Conservation (phyloP, 305 asterid species). For the Striga hermonthica region DNA sequence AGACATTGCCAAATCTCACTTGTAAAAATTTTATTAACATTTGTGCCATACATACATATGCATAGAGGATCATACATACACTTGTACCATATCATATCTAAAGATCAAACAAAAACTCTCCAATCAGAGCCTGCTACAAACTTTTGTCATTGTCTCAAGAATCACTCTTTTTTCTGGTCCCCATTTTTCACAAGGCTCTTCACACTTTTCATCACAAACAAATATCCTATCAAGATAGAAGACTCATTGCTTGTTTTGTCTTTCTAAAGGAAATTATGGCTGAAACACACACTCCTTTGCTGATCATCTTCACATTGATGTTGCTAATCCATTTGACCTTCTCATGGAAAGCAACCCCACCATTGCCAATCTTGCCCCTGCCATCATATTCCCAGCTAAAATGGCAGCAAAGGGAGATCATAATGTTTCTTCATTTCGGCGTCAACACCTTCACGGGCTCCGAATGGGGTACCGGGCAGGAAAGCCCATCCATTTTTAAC, state of each 20-base stretch:
- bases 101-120: conserved; percentile 33
- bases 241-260: not conserved
- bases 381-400: conserved; percentile 71
- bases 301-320: conserved; percentile 32
- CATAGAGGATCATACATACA: not conserved
- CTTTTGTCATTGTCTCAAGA: conserved; percentile 28
- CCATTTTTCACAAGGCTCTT: conserved; percentile 4
- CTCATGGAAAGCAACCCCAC: conserved; percentile 57
- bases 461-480: conserved; percentile 87
- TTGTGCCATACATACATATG: conserved; percentile 1
- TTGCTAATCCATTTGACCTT: conserved; percentile 27
- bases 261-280: conserved; percentile 38
- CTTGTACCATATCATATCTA: conserved; percentile 16
- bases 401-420: conserved; percentile 92
- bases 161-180: conserved; percentile 27
- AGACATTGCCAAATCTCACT: conserved; percentile 6
- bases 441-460: conserved; percentile 83
- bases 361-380: conserved; percentile 77
- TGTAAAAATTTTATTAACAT: conserved; percentile 29
- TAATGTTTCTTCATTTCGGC: conserved; percentile 82
- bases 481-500: conserved; percentile 61
- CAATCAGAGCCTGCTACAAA: conserved; percentile 24
- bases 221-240: conserved; percentile 3
- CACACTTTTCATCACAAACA: conserved; percentile 20
- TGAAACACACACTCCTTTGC: conserved; percentile 19